phyloP scores from a whole-genome alignment of 129 eudicot genomes.

The Dittrichia graveolens region DNA sequence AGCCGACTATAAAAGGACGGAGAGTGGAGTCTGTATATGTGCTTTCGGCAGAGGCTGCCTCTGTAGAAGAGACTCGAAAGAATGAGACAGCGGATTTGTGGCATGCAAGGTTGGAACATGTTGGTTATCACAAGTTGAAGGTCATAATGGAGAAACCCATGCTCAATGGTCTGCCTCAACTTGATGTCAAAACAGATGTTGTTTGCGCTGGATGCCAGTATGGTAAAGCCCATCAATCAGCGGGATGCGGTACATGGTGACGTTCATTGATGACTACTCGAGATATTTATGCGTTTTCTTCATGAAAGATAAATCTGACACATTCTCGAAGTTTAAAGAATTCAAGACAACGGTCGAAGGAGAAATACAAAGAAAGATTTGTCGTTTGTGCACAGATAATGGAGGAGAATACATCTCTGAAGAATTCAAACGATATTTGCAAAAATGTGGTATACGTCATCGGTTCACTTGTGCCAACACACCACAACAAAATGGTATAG shows the following conservation, averaged over 20 bases:
- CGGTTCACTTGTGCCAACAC: no score
- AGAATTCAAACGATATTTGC: not conserved
- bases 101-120: slow-evolving; percentile 30
- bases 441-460: no score
- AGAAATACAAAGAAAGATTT: not conserved
- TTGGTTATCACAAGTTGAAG: slow-evolving; percentile 22
- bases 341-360: not conserved
- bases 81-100: not conserved
- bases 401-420: slow-evolving; percentile 35
- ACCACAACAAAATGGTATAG: no score
- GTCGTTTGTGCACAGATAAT: slow-evolving; percentile 18
- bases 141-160: slow-evolving; percentile 24
- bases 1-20: slow-evolving; percentile 20
- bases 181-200: not conserved
- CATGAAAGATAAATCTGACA: slow-evolving; percentile 29
- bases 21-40: slow-evolving; percentile 24
- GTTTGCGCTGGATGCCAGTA: not conserved
- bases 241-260: slow-evolving; percentile 19
- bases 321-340: not conserved
- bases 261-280: slow-evolving; percentile 31
- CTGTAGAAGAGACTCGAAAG: not conserved
- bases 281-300: slow-evolving; percentile 33
- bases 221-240: slow-evolving; percentile 13
- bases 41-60: not conserved
- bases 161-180: slow-evolving; percentile 17